These are phyloP conservation scores for Thermomyces lanuginosus DNA, from an alignment of 2,329 filamentous ascomycete genomes.

Conservation along the genomic window DNA sequence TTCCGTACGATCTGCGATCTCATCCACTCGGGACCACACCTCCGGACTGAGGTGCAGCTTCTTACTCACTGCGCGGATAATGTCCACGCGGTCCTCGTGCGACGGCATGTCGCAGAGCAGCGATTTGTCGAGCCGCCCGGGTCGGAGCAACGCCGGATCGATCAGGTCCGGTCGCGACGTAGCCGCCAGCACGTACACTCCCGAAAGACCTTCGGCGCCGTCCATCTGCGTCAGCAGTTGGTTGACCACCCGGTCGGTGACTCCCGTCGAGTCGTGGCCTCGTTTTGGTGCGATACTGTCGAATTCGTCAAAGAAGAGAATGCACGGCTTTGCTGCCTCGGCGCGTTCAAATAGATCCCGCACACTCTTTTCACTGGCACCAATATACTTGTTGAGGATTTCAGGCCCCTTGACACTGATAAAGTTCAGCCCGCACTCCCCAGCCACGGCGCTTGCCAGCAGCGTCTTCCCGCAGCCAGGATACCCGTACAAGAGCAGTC, in stretches of 20 bases:
- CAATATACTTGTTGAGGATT: constrained; percentile 98
- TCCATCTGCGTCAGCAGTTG: constrained; percentile 98
- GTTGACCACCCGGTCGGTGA: constrained; percentile 97
- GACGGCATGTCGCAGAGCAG: constrained; percentile 79
- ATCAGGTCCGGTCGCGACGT: constrained; percentile 89
- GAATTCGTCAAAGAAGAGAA: constrained; percentile 97
- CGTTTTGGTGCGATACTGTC: constrained; percentile 94
- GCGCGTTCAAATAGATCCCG: constrained; percentile 90
- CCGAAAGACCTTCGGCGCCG: constrained; percentile 82
- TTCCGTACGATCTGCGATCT: constrained; percentile 63
- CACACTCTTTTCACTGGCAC: constrained; percentile 89
- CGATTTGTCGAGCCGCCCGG: constrained; percentile 84
- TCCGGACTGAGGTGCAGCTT: constrained; percentile 60
- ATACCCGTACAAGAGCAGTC: constrained; percentile 82
- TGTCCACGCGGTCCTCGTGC: constrained; percentile 59
- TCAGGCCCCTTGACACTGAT: constrained; percentile 97
- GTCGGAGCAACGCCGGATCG: constrained; percentile 79
- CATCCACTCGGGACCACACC: constrained; percentile 47
- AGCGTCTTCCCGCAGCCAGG: constrained; percentile 95
- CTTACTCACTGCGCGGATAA: constrained; percentile 64
- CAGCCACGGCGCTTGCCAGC: constrained; percentile 88
- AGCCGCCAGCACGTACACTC: constrained; percentile 90
- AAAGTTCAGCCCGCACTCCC: constrained; percentile 94
- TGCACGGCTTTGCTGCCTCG: constrained; percentile 72
- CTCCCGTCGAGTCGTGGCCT: constrained; percentile 90